Conservation (phyloP, 768 basidiomycete species). For the Trametes cinnabarina region DNA sequence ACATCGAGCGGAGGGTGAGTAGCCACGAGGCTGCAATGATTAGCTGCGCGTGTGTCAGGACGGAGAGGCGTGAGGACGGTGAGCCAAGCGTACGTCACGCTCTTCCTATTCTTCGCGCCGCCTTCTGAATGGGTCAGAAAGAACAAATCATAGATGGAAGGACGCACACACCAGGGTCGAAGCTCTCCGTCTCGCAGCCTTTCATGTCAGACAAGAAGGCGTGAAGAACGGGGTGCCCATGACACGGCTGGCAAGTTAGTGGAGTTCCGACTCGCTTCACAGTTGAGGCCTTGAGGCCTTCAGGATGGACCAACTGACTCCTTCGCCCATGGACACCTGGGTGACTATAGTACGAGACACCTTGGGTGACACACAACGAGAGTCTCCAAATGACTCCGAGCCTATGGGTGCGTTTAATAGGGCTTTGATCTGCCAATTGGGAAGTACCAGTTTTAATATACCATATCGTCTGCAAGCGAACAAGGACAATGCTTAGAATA, state of each 20-base stretch:
- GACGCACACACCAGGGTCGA: not conserved
- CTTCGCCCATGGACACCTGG: no score
- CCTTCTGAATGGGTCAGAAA: not conserved
- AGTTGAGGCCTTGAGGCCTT: no score
- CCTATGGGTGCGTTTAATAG: no score
- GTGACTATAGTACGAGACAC: no score
- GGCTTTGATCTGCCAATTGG: no score
- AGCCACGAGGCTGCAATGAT: constrained; percentile 15
- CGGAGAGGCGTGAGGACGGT: not conserved
- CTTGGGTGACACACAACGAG: no score
- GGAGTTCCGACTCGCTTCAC: not conserved
- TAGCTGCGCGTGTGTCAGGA: constrained; percentile 1
- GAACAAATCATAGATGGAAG: not conserved
- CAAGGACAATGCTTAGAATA: not conserved
- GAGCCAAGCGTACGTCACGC: constrained; percentile 3
- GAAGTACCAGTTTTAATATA: no score
- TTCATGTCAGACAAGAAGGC: not conserved
- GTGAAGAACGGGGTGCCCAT: not conserved
- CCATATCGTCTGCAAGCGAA: no score
- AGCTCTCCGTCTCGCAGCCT: not conserved
- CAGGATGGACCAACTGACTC: no score
- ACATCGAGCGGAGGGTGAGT: constrained; percentile 19
- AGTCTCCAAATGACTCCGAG: no score
- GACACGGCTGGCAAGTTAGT: not conserved
- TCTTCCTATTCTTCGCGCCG: not conserved